Evolutionary conservation across 495 filamentous ascomycete species (phyloP), one percentile per base, ranked within the genome.

Genomic region (Aeminium ludgeri): DNA sequence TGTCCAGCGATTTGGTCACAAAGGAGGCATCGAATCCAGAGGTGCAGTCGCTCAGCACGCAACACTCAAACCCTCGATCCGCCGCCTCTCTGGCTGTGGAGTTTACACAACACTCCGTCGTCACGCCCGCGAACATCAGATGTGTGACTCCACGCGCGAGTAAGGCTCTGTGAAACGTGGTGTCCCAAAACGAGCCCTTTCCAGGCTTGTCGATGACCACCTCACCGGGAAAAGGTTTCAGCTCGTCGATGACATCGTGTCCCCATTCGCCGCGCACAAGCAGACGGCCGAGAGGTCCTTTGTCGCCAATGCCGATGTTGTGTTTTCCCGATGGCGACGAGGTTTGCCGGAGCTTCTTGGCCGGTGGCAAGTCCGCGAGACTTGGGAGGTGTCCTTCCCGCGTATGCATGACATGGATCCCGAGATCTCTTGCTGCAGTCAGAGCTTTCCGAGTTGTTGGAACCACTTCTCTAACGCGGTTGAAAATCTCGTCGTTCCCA

Each of bases 11-110:
- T 18, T 33, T 39, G 17, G 28, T 34, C n/a, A 39, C 25, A 17
- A 45, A 45, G 16, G 25, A 30, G 12, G 36, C 10, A 4, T 45
- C 43, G 30, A 39, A 45, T 10, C 43, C 43, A 20, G 43, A 39
- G 7, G 43, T 45, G 30, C 43, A 45, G 30, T 45, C 43, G 17
- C 10, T 36, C 36, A 45, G 20, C n/a, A 45, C 29, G 27, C 36
- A 39, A 38, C 78, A 82, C 45, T 83, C 78, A 49, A 76, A 82
- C 0, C 78, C 80, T n/a, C 80, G 72, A 55, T 82, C 80, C 51
- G 76, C 76, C 36, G 75, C 76, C 49, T 83, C 80, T 32, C 77
- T 65, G 40, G 81, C 62, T 0, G 77, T 82, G 1, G 71, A 75
- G 15, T 70, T 73, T 3, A 84, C 76, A 46, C 78, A 82, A 20